These are phyloP conservation scores for Neurospora cerealis DNA, from an alignment of 495 filamentous ascomycete genomes.

Conservation along the genomic window DNA sequence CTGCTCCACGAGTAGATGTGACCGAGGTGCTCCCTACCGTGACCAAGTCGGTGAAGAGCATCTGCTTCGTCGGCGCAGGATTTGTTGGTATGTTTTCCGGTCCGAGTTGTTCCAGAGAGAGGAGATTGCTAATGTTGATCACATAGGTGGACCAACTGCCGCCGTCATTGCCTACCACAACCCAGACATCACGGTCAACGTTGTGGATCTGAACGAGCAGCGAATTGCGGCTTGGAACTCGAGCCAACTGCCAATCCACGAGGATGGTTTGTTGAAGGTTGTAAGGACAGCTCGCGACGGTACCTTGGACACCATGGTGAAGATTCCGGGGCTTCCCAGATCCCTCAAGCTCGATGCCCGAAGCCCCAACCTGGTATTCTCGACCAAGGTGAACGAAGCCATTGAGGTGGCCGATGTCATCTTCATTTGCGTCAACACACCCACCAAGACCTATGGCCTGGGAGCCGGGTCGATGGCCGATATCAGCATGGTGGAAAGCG, in stretches of 20 bases:
- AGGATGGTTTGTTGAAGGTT: slow-evolving; percentile 59
- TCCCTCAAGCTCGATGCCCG: slow-evolving; percentile 22
- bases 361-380: slow-evolving; percentile 62
- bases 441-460: slow-evolving; percentile 60
- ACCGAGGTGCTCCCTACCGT: background rate
- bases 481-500: slow-evolving; percentile 62
- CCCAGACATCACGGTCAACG: slow-evolving; percentile 55
- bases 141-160: slow-evolving; percentile 61
- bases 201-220: slow-evolving; percentile 56
- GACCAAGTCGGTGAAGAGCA: slow-evolving; percentile 33
- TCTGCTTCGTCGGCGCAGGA: slow-evolving; percentile 26
- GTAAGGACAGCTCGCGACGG: slow-evolving; percentile 56
- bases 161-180: slow-evolving; percentile 67
- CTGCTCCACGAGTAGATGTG: slow-evolving; percentile 2
- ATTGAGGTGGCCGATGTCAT: slow-evolving; percentile 65
- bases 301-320: slow-evolving; percentile 15
- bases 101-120: background rate
- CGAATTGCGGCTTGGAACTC: slow-evolving; percentile 70
- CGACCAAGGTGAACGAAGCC: slow-evolving; percentile 47
- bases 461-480: slow-evolving; percentile 66
- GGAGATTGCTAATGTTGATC: background rate
- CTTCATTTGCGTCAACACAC: slow-evolving; percentile 73
- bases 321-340: slow-evolving; percentile 4
- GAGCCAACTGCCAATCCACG: slow-evolving; percentile 63
- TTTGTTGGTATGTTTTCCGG: slow-evolving; percentile 18